Base-by-base conservation (phyloP, 805 yeast genomes). In the Wickerhamomyces chaumierensis region DNA sequence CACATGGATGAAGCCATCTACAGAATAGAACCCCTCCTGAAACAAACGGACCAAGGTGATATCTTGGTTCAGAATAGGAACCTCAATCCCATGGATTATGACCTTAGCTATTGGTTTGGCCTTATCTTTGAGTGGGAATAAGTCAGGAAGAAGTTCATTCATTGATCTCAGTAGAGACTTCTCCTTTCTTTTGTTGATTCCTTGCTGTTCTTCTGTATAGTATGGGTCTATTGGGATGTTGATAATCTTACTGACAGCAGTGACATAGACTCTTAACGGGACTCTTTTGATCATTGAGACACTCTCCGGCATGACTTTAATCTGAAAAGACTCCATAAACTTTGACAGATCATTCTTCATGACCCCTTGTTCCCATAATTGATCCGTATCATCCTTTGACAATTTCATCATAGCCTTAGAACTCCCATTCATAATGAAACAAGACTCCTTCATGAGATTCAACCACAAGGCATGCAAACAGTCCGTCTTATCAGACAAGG, bases 391-490 rank as follows among this genome's bases (percentile, higher is more conserved):
- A 1, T 65, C 66, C 43, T 74, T 77, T 5, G 92, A 73, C 39
- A 90, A 60, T 19, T 68, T 67, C 94, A 90, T 81, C n/a, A 90
- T 73, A 2, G 76, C 69, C 43, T 81, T 85, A 5, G 95, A 69
- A n/a, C 75, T 71, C 0, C 95, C 95, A 46, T 79, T 75, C 29
- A 82, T 56, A 0, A 86, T 73, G 50, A 69, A 85, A 49, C 86
- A 76, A 4, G 86, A 71, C 52, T 90, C 96, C 51, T 92, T 90
- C 53, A 86, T 60, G 42, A 77, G 86, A 53, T 90, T 87, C 43
- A 78, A 61, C 79, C 92, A 78, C 36, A 73, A 68, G 37, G 68
- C 71, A 34, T 58, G 66, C 41, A 75, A 46, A 12, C 65, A n/a
- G n/a, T n/a, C 52, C 18, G 49, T 43, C 39, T 35, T n/a, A 3